Conservation (phyloP, 768 basidiomycete genomes). For the Mycena vulgaris region DNA sequence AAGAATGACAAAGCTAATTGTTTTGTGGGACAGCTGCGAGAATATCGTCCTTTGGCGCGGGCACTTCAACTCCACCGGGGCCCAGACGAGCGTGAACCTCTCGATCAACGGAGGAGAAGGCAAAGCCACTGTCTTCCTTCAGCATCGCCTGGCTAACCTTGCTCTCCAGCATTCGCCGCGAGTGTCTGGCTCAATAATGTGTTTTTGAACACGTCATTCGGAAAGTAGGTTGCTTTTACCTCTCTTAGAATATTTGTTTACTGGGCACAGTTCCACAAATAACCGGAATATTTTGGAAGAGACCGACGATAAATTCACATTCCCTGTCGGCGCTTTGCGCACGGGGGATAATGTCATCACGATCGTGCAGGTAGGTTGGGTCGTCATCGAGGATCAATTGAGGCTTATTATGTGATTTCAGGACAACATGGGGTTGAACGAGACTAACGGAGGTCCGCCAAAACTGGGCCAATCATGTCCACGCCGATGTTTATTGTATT, state of each 20-base stretch:
- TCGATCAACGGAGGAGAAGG: conserved; percentile 89
- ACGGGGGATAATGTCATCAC: conserved; percentile 83
- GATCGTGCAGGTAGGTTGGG: conserved; percentile 72
- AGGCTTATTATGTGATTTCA: conserved; percentile 39
- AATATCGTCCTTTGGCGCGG: conserved; percentile 88
- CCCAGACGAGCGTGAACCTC: conserved; percentile 76
- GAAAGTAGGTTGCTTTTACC: conserved; percentile 66
- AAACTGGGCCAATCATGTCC: not conserved
- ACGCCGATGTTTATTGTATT: not conserved
- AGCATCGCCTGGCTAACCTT: not conserved
- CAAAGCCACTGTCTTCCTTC: conserved; percentile 42
- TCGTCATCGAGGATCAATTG: too few relatives aligned
- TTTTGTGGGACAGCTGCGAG: conserved; percentile 73
- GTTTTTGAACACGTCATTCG: conserved; percentile 81
- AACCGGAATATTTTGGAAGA: conserved; percentile 73
- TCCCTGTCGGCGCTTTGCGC: conserved; percentile 70
- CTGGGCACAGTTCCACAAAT: conserved; percentile 71
- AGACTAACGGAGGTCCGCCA: conserved; percentile 64
- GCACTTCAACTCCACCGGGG: conserved; percentile 77
- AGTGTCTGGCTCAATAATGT: conserved; percentile 85
- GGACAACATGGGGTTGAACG: conserved; percentile 88
- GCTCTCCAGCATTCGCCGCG: conserved; percentile 77
- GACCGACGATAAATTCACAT: conserved; percentile 75
- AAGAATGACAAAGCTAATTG: too few relatives aligned
- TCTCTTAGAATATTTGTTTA: not conserved